These are phyloP conservation scores for Aegilops longissima DNA, from an alignment of 176 grass and related monocot species.

Conservation along the genomic window DNA sequence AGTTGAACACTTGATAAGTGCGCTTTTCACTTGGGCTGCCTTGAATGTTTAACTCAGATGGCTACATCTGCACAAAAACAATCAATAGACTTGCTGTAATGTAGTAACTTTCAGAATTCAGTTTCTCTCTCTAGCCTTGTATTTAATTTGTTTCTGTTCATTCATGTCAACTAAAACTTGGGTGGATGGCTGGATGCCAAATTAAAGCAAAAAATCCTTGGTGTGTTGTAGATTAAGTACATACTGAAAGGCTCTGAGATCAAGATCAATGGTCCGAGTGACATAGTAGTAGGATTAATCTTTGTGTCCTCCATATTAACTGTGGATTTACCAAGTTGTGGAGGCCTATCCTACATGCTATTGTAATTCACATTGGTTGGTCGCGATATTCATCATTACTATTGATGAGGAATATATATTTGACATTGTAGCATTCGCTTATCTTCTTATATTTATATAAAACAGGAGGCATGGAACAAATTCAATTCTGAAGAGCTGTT, in stretches of 20 bases:
- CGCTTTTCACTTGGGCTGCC: background rate
- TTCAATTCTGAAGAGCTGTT: constrained; percentile 73
- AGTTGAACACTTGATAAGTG: background rate
- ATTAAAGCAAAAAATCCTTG: background rate
- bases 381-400: background rate
- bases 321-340: background rate
- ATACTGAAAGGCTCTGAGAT: background rate
- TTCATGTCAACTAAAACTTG: too few species aligned
- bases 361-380: background rate
- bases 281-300: background rate
- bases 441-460: background rate
- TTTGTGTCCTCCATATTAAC: background rate
- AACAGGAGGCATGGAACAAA: constrained; percentile 72
- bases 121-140: background rate
- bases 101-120: background rate
- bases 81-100: background rate
- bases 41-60: background rate
- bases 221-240: background rate
- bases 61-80: background rate
- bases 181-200: too few species aligned
- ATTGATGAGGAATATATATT: background rate
- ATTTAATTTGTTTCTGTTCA: background rate
- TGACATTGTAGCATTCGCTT: background rate
- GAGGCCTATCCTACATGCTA: background rate
- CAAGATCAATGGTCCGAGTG: background rate